These are phyloP conservation scores for Cutaneotrichosporon cyanovorans DNA, from an alignment of 1,284 basidiomycete species.

Conservation along the genomic window DNA sequence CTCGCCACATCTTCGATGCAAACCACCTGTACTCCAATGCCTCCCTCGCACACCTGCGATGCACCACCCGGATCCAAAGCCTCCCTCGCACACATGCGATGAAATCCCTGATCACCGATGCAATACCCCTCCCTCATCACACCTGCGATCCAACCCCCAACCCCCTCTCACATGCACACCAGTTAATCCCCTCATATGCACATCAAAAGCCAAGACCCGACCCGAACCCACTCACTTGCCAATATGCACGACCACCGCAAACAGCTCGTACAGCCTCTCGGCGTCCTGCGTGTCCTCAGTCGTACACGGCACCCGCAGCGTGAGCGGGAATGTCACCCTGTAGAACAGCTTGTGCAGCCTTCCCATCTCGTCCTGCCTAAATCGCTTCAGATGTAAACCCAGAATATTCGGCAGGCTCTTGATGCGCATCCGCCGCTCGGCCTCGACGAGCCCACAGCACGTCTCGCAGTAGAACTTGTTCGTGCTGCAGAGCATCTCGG, in stretches of 20 bases:
- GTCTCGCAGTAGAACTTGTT: constrained; percentile 99
- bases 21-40: too few relatives aligned
- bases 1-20: too few relatives aligned
- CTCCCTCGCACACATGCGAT: too few relatives aligned
- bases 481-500: constrained; percentile 93
- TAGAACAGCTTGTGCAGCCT: constrained; percentile 91
- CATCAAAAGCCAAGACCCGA: background rate
- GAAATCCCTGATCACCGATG: too few relatives aligned
- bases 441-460: constrained; percentile 93
- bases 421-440: constrained; percentile 98
- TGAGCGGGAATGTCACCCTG: constrained; percentile 89
- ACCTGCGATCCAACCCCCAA: too few relatives aligned
- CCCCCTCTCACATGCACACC: too few relatives aligned
- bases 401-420: constrained; percentile 90
- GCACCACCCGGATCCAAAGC: too few relatives aligned
- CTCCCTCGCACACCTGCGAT: too few relatives aligned
- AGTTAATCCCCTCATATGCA: background rate
- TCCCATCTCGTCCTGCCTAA: constrained; percentile 86
- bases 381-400: constrained; percentile 90
- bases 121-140: too few relatives aligned
- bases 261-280: constrained; percentile 79
- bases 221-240: constrained; percentile 90
- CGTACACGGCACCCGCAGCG: constrained; percentile 92
- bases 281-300: constrained; percentile 87
- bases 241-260: constrained; percentile 94